A percentile compares a stretch with the other conserved stretches of the same genome.
phyloP scores from a whole-genome alignment of 139 green algal genomes.

The Chlorella sp. region DNA sequence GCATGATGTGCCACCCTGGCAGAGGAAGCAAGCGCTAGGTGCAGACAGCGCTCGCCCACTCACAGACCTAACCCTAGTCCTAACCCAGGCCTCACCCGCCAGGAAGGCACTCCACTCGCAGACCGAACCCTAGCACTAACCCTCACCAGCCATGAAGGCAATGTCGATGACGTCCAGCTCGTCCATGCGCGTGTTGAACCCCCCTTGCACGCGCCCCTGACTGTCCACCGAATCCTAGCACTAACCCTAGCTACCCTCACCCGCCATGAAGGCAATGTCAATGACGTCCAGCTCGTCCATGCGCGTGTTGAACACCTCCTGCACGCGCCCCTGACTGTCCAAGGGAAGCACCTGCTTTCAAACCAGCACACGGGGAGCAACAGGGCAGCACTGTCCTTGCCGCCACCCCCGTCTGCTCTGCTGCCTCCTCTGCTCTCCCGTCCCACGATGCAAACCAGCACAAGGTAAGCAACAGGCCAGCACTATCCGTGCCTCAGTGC shows the following conservation, averaged over 20 bases:
- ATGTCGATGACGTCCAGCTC: slow-evolving; percentile 82
- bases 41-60: no score
- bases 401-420: no score
- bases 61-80: no score
- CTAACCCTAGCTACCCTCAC: neutral
- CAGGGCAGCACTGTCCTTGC: no score
- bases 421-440: no score
- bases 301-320: slow-evolving; percentile 83
- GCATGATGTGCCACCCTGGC: no score
- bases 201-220: slow-evolving; percentile 64
- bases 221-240: no score
- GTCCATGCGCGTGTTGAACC: slow-evolving; percentile 85
- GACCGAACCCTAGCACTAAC: neutral
- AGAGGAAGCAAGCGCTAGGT: no score
- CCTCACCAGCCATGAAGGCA: slow-evolving; percentile 34
- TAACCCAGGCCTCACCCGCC: neutral
- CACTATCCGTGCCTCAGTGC: no score
- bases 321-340: slow-evolving; percentile 44
- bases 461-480: no score
- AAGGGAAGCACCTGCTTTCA: slow-evolving; percentile 78
- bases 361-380: no score
- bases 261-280: slow-evolving; percentile 73
- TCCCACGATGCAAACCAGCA: no score
- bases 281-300: slow-evolving; percentile 82
- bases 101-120: neutral